phyloP scores from a whole-genome alignment of 192 early-diverging fungal species.

The Phlyctochytrium planicorne region DNA sequence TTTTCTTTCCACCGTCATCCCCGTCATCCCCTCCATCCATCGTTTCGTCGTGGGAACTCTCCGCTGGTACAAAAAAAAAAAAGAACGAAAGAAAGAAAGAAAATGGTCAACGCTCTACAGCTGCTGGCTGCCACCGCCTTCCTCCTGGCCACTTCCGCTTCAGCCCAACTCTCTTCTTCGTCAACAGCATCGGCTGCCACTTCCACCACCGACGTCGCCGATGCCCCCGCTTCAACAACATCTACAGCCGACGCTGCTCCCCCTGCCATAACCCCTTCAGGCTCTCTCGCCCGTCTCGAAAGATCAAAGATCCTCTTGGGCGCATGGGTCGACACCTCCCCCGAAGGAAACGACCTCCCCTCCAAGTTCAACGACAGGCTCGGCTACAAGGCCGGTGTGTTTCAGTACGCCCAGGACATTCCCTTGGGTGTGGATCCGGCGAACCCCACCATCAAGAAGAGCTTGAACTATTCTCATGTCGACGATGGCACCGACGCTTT shows the following conservation, averaged over 20 bases:
- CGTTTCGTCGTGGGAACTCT: too few relatives aligned
- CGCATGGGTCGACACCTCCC: constrained; percentile 17
- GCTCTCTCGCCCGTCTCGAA: constrained; percentile 82
- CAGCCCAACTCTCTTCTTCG: too few relatives aligned
- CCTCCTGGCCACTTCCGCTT: too few relatives aligned
- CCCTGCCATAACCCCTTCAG: constrained; percentile 98
- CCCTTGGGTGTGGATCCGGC: neutral
- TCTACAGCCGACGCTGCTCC: constrained; percentile 91
- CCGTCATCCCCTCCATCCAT: too few relatives aligned
- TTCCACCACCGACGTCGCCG: too few relatives aligned
- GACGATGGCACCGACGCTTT: neutral
- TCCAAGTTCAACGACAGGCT: constrained; percentile 10
- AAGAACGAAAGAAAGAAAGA: too few relatives aligned
- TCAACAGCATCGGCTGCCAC: too few relatives aligned
- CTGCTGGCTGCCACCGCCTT: too few relatives aligned
- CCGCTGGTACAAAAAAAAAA: too few relatives aligned
- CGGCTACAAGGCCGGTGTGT: constrained; percentile 19
- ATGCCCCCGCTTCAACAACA: constrained; percentile 73
- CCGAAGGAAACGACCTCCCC: constrained; percentile 11
- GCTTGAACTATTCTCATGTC: neutral
- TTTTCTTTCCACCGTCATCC: too few relatives aligned
- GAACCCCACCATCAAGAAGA: neutral
- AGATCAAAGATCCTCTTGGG: constrained; percentile 66
- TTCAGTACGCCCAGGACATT: neutral
- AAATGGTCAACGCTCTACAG: too few relatives aligned